Conservation (phyloP, 2,329 filamentous ascomycete genomes). For the Escovopsis sp. region DNA sequence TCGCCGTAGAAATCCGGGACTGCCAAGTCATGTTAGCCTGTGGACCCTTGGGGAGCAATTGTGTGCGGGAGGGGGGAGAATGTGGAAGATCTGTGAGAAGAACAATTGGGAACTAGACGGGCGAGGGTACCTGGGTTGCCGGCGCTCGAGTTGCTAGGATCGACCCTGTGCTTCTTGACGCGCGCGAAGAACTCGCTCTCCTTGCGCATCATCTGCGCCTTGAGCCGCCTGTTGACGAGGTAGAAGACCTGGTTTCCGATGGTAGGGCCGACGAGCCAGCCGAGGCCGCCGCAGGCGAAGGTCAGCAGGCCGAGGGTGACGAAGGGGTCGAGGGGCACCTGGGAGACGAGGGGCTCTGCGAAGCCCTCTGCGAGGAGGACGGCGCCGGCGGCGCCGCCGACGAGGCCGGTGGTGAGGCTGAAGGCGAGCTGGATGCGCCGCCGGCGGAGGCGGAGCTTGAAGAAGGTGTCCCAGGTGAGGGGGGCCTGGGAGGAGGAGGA, state of each 20-base stretch:
- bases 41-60: no score
- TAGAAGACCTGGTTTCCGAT: slow-evolving; percentile 71
- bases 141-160: slow-evolving; percentile 76
- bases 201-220: slow-evolving; percentile 66
- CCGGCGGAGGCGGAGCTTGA: slow-evolving; percentile 73
- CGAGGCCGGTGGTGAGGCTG: slow-evolving; percentile 49
- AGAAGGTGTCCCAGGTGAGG: slow-evolving; percentile 84
- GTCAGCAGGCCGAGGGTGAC: slow-evolving; percentile 71
- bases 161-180: slow-evolving; percentile 83
- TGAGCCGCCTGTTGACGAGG: slow-evolving; percentile 53
- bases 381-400: slow-evolving; percentile 46
- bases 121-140: slow-evolving; percentile 69
- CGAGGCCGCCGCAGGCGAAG: slow-evolving; percentile 58
- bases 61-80: no score
- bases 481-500: slow-evolving; percentile 1
- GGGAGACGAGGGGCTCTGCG: slow-evolving; percentile 53
- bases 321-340: slow-evolving; percentile 76
- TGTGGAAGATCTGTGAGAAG: no score
- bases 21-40: slow-evolving; percentile 10
- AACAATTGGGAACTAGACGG: no score
- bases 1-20: slow-evolving; percentile 97
- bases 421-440: slow-evolving; percentile 71
- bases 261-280: slow-evolving; percentile 78
- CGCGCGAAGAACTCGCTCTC: slow-evolving; percentile 86
- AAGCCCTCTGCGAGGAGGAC: slow-evolving; percentile 54